Evolutionary conservation across 2,329 filamentous ascomycete species (phyloP), one percentile per base, ranked within the genome.

Genomic region (Leptographium flavum): DNA sequence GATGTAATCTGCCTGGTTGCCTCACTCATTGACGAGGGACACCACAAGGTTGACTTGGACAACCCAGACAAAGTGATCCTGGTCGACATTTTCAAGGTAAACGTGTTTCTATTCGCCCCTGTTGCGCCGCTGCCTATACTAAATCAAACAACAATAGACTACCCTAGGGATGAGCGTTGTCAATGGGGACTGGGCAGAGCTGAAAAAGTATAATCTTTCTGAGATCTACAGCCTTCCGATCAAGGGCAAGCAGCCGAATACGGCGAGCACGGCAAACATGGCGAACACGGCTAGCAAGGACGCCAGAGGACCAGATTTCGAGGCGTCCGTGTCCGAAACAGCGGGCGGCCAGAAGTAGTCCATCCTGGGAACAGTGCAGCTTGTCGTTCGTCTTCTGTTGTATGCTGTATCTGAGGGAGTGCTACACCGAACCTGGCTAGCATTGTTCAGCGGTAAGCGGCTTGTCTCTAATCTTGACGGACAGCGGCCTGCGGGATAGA

Each of bases 21-120:
- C 5, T 65, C 68, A 33, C 63, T 79, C 27, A 74, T 87, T 49
- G 76, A 78, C 42, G 45, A 46, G 11, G 64, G 70, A 10, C 70
- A 70, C 33, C 85, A 92, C 62, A 82, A 79, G 55, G 86, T 92
- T 47, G 78, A 88, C 55, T 71, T 93, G n/a, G 74, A 70, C 40
- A 73, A 70, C n/a, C 83, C 84, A 30, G 83, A 90, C 63, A 76
- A 85, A 57, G 75, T 88, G 28, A 81, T 92, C 53, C 63, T 90
- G 49, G 76, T 92, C 46, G 84, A 92, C 55, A 73, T 92, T 46
- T 90, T 83, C 60, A 79, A 87, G 73, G 84, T 85, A 70, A 23
- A 13, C 27, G n/a, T n/a, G 9, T 23, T 19, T 21, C 2, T 4
- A 8, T 30, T n/a, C n/a, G 31, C 15, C 17, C 21, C 11, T 11